Base-by-base conservation (phyloP, 2,329 filamentous ascomycete species). In the Fusarium circinatum region DNA sequence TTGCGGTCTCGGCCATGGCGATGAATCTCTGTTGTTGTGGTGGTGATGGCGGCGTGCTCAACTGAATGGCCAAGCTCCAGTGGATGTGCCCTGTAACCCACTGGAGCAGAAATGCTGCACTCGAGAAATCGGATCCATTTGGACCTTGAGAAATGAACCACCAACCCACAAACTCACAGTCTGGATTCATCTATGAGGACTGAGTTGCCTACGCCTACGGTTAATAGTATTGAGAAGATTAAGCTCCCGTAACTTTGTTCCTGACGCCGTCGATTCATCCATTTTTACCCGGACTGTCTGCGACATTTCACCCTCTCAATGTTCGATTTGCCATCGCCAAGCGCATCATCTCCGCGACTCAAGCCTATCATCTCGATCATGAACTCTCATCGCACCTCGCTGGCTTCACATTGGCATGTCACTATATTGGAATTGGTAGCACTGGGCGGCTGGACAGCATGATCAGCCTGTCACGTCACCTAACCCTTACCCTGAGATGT, bases 261-360 rank as follows among this genome's bases (percentile, higher is more conserved):
- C 32, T n/a, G 6, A 17, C 0, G 39, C 22, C 14, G 39, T n/a
- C 0, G 14, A 17, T 42, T 1, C 39, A 10, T n/a, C 6, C 14
- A n/a, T 0, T 17, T 15, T 15, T n/a, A 17, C 39, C 22, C 5
- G 9, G 14, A n/a, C 8, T 0, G 0, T n/a, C 9, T 1, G 14
- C 6, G 39, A n/a, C 14, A n/a, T 11, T 5, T n/a, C 14, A 42
- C 3, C 0, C 39, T 42, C 39, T n/a, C 3, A 1, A 34, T 0
- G 7, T 6, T 15, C 13, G 6, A 15, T n/a, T 6, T n/a, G 13
- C 8, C 39, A 42, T 17, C 8, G 14, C 22, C 14, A 15, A 42
- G 22, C 14, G 22, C 22, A 42, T n/a, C 9, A 2, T 2, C 22
- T n/a, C 5, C 22, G 0, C 39, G 7, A 41, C 39, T 41, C 38